A percentile compares a stretch with the other conserved stretches of the same genome.
Evolutionary conservation across 352 stramenopile genomes (phyloP).

Genomic region (Phytophthora capsici): DNA sequence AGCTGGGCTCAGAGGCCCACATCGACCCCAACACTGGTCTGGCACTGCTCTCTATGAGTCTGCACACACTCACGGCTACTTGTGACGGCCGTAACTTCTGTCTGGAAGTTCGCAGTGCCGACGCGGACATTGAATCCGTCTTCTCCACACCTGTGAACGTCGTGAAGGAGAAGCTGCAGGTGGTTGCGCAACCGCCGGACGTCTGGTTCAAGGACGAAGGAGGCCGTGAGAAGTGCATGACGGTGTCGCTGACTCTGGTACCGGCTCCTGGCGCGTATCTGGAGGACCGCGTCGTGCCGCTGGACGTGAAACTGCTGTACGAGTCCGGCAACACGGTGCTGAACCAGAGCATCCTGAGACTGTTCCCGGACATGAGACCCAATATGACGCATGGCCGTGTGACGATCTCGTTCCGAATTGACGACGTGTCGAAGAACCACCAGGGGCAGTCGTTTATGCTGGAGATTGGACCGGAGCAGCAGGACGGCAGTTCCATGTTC

Average conservation of each 20-base stretch:
- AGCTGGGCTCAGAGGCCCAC: conserved; percentile 13
- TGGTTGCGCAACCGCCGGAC: conserved; percentile 83
- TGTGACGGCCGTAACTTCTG: conserved; percentile 73
- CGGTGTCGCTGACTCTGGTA: conserved; percentile 83
- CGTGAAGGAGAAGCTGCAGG: conserved; percentile 80
- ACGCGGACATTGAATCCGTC: conserved; percentile 64
- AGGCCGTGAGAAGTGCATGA: conserved; percentile 95
- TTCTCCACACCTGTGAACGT: conserved; percentile 70
- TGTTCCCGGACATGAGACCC: conserved; percentile 85
- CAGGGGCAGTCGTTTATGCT: conserved; percentile 95
- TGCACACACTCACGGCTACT: conserved; percentile 61
- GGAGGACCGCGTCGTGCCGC: conserved; percentile 78
- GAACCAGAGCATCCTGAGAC: conserved; percentile 92
- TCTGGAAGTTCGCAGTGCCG: conserved; percentile 60
- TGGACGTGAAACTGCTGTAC: conserved; percentile 83
- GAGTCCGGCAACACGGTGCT: conserved; percentile 84
- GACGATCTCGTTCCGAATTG: conserved; percentile 94
- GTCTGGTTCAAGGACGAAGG: conserved; percentile 98
- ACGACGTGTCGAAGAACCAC: conserved; percentile 98
- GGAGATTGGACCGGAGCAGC: conserved; percentile 88
- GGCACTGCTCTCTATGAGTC: conserved; percentile 50
- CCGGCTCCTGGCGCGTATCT: conserved; percentile 69
- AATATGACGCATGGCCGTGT: conserved; percentile 88
- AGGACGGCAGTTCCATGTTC: conserved; percentile 84
- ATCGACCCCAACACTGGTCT: conserved; percentile 51